Evolutionary conservation across 2,329 filamentous ascomycete genomes (phyloP).

Genomic region (Ceratocystiopsis sp.): DNA sequence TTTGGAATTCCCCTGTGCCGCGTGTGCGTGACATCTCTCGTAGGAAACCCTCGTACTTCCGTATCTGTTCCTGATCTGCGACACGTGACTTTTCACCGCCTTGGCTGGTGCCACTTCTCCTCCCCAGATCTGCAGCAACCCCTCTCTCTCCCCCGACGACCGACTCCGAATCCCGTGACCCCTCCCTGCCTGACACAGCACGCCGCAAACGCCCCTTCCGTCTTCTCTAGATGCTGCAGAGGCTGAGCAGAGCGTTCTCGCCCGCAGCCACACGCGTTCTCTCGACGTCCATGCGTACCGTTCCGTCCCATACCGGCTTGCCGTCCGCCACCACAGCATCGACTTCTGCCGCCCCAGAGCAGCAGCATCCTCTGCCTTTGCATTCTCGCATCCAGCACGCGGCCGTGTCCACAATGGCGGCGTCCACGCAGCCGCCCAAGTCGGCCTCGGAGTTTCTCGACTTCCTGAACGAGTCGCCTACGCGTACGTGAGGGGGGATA

Average conservation of each 20-base stretch:
- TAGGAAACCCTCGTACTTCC: too few species aligned
- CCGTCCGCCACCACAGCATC: not conserved
- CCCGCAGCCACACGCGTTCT: not conserved
- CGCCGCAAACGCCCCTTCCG: too few species aligned
- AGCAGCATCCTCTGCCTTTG: not conserved
- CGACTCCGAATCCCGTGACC: too few species aligned
- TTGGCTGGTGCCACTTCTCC: too few species aligned
- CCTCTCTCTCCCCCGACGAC: too few species aligned
- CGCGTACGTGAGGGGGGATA: slow-evolving; percentile 41
- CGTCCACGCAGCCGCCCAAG: slow-evolving; percentile 33
- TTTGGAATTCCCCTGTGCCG: too few species aligned
- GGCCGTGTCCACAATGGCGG: not conserved
- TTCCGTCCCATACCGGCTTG: not conserved
- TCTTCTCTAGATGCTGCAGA: slow-evolving; percentile 2
- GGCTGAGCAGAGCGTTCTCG: slow-evolving; percentile 1
- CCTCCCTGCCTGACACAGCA: too few species aligned
- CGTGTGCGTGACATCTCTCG: too few species aligned
- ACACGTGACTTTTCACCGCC: too few species aligned
- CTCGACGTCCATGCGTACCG: not conserved
- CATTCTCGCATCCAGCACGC: not conserved
- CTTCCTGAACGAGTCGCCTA: slow-evolving; percentile 89
- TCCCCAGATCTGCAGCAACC: too few species aligned
- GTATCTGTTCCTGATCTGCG: too few species aligned
- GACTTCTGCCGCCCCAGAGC: not conserved
- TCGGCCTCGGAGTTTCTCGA: slow-evolving; percentile 70